Evolutionary conservation across 2,329 filamentous ascomycete species (phyloP).

Genomic region (Graphilbum sp.): DNA sequence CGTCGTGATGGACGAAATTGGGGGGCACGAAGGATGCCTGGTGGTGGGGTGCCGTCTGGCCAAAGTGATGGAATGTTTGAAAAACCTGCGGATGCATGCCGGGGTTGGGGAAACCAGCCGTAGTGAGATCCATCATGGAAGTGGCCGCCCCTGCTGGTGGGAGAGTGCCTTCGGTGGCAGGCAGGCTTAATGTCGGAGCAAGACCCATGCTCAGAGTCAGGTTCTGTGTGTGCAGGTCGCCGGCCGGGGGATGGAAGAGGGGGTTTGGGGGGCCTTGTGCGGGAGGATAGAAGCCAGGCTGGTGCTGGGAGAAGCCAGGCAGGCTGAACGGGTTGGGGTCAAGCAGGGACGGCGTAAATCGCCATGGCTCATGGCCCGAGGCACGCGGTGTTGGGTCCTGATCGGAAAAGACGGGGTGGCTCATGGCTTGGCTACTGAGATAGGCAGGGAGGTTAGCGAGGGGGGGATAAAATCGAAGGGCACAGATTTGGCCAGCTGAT

Average conservation of each 20-base stretch:
- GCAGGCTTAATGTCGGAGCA: conserved; percentile 66
- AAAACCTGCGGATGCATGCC: conserved; percentile 29
- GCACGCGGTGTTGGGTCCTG: conserved; percentile 71
- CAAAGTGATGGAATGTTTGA: conserved; percentile 56
- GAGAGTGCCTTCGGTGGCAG: conserved; percentile 48
- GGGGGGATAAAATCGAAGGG: neutral
- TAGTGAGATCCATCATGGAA: conserved; percentile 44
- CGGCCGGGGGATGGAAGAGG: conserved; percentile 67
- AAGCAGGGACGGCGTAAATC: conserved; percentile 76
- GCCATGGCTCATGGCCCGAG: conserved; percentile 58
- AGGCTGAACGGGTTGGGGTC: conserved; percentile 77
- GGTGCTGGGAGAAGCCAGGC: conserved; percentile 60
- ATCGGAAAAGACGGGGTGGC: conserved; percentile 38
- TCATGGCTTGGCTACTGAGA: conserved; percentile 27
- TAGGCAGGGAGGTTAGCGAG: too few species aligned
- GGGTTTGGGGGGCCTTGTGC: conserved; percentile 69
- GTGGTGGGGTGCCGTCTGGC: conserved; percentile 35
- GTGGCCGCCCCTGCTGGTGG: conserved; percentile 31
- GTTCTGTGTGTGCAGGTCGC: conserved; percentile 73
- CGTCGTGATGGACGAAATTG: conserved; percentile 65
- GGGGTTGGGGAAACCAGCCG: conserved; percentile 41
- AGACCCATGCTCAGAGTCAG: conserved; percentile 60
- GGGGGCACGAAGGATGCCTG: conserved; percentile 56
- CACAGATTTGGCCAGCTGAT: too few species aligned
- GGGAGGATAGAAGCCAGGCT: conserved; percentile 73